Percentiles rank a stretch among this genome's conserved stretches.
phyloP scores from a whole-genome alignment of 371 early-diverging fungal genomes.

The Syncephalastrum contaminatum region DNA sequence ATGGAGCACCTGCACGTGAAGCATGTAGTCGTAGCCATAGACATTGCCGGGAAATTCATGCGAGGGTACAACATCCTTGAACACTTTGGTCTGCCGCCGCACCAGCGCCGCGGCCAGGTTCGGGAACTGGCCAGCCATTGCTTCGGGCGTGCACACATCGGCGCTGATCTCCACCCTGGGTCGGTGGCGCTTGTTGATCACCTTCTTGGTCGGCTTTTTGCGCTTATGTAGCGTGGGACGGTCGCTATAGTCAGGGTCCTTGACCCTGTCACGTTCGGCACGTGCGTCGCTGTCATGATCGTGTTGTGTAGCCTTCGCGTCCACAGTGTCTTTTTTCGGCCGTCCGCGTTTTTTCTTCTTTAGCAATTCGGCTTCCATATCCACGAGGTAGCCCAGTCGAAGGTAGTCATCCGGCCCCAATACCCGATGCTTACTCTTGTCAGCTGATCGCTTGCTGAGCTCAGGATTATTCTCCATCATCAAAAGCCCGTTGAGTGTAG shows the following conservation, averaged over 20 bases:
- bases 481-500: slow-evolving; percentile 13
- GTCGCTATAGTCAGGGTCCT: background rate
- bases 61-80: slow-evolving; percentile 16
- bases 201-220: slow-evolving; percentile 3
- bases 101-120: slow-evolving; percentile 2
- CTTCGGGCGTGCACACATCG: background rate
- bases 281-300: background rate
- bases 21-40: slow-evolving; percentile 57
- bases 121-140: background rate
- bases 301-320: slow-evolving; percentile 1
- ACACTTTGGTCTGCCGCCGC: slow-evolving; percentile 11
- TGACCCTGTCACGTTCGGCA: background rate
- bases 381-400: slow-evolving; percentile 29
- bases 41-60: slow-evolving; percentile 37
- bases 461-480: slow-evolving; percentile 38
- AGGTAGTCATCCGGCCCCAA: slow-evolving; percentile 39
- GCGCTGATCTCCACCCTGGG: background rate
- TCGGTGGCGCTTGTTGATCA: background rate
- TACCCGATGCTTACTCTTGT: slow-evolving; percentile 27
- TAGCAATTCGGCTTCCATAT: slow-evolving; percentile 8
- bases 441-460: slow-evolving; percentile 33
- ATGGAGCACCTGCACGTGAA: slow-evolving; percentile 50
- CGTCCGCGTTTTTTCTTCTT: slow-evolving; percentile 9
- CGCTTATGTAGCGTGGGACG: background rate
- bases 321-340: slow-evolving; percentile 7